Evolutionary conservation across 495 filamentous ascomycete genomes (phyloP), one percentile per base, ranked within the genome.

Genomic region (Rostrohypoxylon terebratum): DNA sequence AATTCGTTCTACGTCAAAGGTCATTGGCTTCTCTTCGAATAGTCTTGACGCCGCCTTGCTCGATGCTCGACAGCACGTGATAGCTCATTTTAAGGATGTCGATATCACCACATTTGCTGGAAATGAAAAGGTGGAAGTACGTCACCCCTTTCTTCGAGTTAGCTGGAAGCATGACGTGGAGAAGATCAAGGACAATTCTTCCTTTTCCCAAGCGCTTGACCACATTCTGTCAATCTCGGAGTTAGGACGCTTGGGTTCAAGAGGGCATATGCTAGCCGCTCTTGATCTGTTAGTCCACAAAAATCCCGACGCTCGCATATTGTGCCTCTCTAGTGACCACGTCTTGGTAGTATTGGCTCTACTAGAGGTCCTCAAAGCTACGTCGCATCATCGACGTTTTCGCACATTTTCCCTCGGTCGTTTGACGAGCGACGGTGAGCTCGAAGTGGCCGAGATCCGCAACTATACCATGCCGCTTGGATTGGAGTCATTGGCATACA

Each of bases 161-260:
- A 21, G 47, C n/a, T 80, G 78, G 78, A 80, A 80, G 69, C 78
- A 76, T 2, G 77, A 77, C 23, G 55, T 79, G 1, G 38, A 63
- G 4, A 40, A 42, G 33, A 50, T 58, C 11, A 40, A 58, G 23
- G 51, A 44, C 34, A 50, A 60, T 18, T 44, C 25, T 6, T 53
- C 44, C 7, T 57, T 61, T 18, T 45, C 58, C 5, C 7, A 25
- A 18, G 58, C 20, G 9, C 38, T 47, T 7, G 58, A 47, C 11
- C 40, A n/a, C 14, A 28, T 47, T 8, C 13, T 61, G 9, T 61
- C 58, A 16, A 47, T 45, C 18, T 16, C 38, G 4, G 58, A 47
- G 21, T 23, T 61, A 25, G 21, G 38, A 7, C 9, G 40, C 3
- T n/a, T 61, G 18, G 58, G 58, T 21, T 20, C 53, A 14, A 28